A percentile compares a stretch with the other conserved stretches of the same genome.
Evolutionary conservation across 2,329 filamentous ascomycete species (phyloP).

Genomic region (Acrocalymma vagum): DNA sequence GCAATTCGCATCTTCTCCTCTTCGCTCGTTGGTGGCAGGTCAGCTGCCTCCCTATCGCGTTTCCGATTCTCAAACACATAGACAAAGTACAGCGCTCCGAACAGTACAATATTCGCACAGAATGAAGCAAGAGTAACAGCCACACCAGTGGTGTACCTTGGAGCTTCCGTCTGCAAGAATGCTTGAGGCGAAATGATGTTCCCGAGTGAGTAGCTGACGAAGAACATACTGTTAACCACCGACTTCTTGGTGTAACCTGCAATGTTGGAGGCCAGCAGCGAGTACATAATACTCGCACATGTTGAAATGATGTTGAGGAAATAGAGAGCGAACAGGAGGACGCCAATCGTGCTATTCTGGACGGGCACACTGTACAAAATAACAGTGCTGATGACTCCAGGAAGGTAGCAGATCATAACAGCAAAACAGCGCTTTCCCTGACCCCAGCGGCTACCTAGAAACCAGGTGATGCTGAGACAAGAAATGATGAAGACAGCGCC

Average conservation of each 20-base stretch:
- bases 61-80: slow-evolving; percentile 40
- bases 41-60: slow-evolving; percentile 34
- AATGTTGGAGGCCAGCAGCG: slow-evolving; percentile 58
- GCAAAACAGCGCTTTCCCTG: slow-evolving; percentile 31
- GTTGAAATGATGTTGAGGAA: slow-evolving; percentile 55
- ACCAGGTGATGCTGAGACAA: slow-evolving; percentile 32
- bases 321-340: slow-evolving; percentile 48
- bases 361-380: slow-evolving; percentile 31
- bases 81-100: slow-evolving; percentile 38
- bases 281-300: slow-evolving; percentile 38
- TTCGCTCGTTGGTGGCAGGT: too few relatives aligned
- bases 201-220: slow-evolving; percentile 52
- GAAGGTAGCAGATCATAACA: slow-evolving; percentile 24
- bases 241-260: slow-evolving; percentile 57
- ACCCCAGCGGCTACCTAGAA: slow-evolving; percentile 29
- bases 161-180: slow-evolving; percentile 47
- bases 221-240: slow-evolving; percentile 61
- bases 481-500: slow-evolving; percentile 29
- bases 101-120: slow-evolving; percentile 52
- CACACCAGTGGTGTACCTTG: slow-evolving; percentile 54
- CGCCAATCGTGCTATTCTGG: slow-evolving; percentile 14
- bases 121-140: slow-evolving; percentile 44
- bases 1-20: slow-evolving; percentile 34
- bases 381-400: slow-evolving; percentile 26
- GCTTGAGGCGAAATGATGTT: slow-evolving; percentile 55